Base-by-base conservation (phyloP, 2,329 filamentous ascomycete genomes). In the Botrytis deweyae region DNA sequence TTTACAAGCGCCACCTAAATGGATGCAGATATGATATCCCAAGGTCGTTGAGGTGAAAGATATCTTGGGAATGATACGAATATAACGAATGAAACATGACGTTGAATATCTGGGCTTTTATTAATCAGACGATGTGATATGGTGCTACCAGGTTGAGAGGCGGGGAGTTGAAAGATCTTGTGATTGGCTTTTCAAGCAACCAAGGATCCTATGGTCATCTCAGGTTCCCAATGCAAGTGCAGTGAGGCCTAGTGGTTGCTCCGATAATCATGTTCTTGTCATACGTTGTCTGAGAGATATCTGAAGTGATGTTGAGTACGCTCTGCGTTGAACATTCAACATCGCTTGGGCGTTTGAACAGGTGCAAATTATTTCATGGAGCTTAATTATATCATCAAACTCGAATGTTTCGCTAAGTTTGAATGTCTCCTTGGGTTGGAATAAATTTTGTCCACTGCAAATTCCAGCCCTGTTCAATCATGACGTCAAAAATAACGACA, bases 21-120 rank as follows among this genome's bases (percentile, higher is more conserved):
- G n/a, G 36, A 69, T 58, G 65, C 36, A 59, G 66, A 18, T 20
- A 69, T 25, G 36, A 44, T 58, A 69, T 69, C 49, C 55, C n/a
- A 12, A 33, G 36, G n/a, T 25, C n/a, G 5, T 42, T 58, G 49
- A 69, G n/a, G 38, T 6, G 16, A 33, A 44, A 33, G 12, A 42
- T 33, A 18, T 25, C 22, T 52, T 25, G n/a, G 22, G 38, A 25
- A 40, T 42, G 25, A 44, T 33, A 69, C 38, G 40, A 33, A 10
- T 25, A 29, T 42, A 42, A 33, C 12, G 49, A 58, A 69, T 42
- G 55, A 33, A 69, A 16, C 18, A 68, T 55, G 49, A 29, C 25
- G 65, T 68, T 58, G 25, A 55, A 42, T 22, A 55, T 42, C 38
- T 68, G 65, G 65, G 25, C 36, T 29, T 68, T 67, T 6, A n/a